Base-by-base conservation (phyloP, 2,329 filamentous ascomycete genomes). In the Metarhizium sp. region DNA sequence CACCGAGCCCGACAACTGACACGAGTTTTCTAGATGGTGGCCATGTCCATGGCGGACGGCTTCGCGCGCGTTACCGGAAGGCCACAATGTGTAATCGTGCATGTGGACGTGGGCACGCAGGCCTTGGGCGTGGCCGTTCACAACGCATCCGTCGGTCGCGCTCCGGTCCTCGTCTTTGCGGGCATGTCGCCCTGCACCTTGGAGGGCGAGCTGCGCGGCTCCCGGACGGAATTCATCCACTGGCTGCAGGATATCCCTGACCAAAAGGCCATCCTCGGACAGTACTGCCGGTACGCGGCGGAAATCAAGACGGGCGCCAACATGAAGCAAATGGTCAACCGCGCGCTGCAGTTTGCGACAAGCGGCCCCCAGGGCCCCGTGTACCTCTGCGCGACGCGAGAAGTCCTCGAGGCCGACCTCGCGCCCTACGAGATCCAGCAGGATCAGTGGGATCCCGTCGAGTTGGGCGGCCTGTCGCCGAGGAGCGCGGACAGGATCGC, bases 271-370 rank as follows among this genome's bases (percentile, higher is more conserved):
- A 90, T 94, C 57, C 75, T 94, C 14, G 75, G 80, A 0, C 89
- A 92, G 71, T 92, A 92, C 69, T 92, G 89, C 68, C 79, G 89
- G 14, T 94, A 91, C 64, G 74, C 84, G 0, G 87, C 78, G 6
- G 89, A 94, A 72, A 82, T 94, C 69, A 90, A 88, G 71, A 85
- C 85, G 4, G 88, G 88, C 14, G 81, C 80, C 66, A 92, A 92
- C 64, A 80, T 92, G 59, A 92, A 92, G 75, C 88, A 92, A 73
- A 84, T 92, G 71, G 86, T 92, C 59, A 88, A 88, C 64, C 83
- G 89, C 1, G 89, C 89, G 0, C 69, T 92, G 58, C 87, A 87
- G 60, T 92, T 92, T 66, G 88, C 89, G 0, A 85, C 73, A 55
- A 88, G 82, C 52, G 83, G 85, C 55, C 88, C 88, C 0, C 78